Evolutionary conservation across 1,139 yeast species (phyloP).

Genomic region (Hemisphaericaspora xylofermentans): DNA sequence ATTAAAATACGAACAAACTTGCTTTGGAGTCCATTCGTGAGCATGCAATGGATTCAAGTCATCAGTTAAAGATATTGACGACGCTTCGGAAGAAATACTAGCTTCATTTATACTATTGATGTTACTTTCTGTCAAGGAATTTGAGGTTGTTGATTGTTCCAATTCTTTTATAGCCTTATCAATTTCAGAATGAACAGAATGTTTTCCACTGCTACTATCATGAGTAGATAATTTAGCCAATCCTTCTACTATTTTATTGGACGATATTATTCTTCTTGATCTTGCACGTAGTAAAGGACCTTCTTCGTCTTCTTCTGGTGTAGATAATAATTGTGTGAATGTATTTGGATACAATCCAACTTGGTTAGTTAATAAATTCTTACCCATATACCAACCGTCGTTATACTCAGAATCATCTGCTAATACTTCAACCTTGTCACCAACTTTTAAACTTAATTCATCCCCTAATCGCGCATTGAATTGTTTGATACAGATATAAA

Average conservation of each 20-base stretch:
- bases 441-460: constrained; percentile 75
- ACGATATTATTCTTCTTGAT: constrained; percentile 49
- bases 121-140: constrained; percentile 6
- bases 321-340: constrained; percentile 56
- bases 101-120: background rate
- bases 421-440: constrained; percentile 84
- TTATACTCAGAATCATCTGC: constrained; percentile 91
- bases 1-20: constrained; percentile 77
- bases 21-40: constrained; percentile 77
- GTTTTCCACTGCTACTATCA: background rate
- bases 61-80: constrained; percentile 23
- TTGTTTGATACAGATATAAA: constrained; percentile 70
- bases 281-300: constrained; percentile 50
- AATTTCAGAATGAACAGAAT: constrained; percentile 57
- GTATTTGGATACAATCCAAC: constrained; percentile 90
- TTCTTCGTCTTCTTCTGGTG: constrained; percentile 16
- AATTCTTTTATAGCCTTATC: constrained; percentile 83
- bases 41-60: constrained; percentile 53
- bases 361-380: constrained; percentile 63
- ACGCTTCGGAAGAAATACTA: background rate
- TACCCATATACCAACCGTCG: constrained; percentile 98
- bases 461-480: constrained; percentile 87
- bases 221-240: background rate
- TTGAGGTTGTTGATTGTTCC: constrained; percentile 28
- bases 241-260: background rate